These are phyloP conservation scores for Exophiala sp. DNA, from an alignment of 2,329 filamentous ascomycete species.

Conservation along the genomic window DNA sequence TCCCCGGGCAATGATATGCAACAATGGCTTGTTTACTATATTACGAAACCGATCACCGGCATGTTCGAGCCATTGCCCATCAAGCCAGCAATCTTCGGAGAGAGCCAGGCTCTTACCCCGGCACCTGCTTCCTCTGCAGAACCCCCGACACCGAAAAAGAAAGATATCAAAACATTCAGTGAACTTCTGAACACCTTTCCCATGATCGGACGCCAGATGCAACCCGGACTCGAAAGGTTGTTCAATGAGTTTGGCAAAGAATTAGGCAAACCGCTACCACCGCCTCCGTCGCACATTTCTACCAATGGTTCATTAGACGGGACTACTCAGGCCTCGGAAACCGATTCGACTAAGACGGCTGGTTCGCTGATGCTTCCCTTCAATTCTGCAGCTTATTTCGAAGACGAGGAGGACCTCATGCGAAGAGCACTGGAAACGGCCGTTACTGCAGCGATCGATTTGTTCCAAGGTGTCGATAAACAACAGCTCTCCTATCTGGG, in stretches of 20 bases:
- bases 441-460: conserved; percentile 85
- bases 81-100: conserved; percentile 25
- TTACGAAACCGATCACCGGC: conserved; percentile 81
- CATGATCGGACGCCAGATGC: conserved; percentile 94
- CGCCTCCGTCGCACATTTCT: conserved; percentile 49
- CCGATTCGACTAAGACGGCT: conserved; percentile 32
- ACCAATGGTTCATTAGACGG: conserved; percentile 16
- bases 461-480: conserved; percentile 94
- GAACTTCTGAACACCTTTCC: conserved; percentile 88
- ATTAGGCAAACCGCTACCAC: conserved; percentile 76
- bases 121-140: conserved; percentile 32
- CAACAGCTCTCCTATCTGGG: conserved; percentile 87
- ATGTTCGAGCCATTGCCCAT: conserved; percentile 63
- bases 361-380: conserved; percentile 43
- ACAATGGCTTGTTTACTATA: conserved; percentile 95
- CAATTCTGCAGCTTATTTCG: conserved; percentile 64
- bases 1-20: conserved; percentile 81
- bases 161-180: conserved; percentile 83
- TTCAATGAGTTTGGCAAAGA: conserved; percentile 84
- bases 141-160: conserved; percentile 59
- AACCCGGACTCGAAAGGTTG: conserved; percentile 77
- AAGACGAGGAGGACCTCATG: conserved; percentile 90
- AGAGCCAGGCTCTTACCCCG: conserved; percentile 26
- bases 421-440: conserved; percentile 82
- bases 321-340: conserved; percentile 29